These are phyloP conservation scores for Phaeophleospora eucalypticola DNA, from an alignment of 2,329 filamentous ascomycete genomes.

Conservation along the genomic window DNA sequence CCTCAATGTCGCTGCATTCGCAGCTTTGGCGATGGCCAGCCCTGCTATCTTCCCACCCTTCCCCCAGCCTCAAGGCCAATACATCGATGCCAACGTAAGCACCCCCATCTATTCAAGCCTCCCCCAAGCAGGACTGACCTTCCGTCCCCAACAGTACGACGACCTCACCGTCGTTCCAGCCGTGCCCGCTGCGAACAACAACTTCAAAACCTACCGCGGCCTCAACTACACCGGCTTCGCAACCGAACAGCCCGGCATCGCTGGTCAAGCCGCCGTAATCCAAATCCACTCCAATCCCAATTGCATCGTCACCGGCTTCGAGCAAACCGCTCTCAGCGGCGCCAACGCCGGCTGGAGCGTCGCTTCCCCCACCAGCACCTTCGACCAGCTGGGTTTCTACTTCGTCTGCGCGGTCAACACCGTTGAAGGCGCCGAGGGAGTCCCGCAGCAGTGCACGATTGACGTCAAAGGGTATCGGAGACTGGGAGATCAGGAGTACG, in stretches of 20 bases:
- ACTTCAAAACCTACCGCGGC: constrained; percentile 7
- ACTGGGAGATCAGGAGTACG: not conserved
- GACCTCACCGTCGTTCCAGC: constrained; percentile 6
- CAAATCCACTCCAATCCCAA: constrained; percentile 1
- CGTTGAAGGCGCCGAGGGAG: constrained; percentile 1
- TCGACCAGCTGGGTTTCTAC: constrained; percentile 1
- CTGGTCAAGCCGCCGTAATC: not conserved
- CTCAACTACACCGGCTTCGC: constrained; percentile 4
- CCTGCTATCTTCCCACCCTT: too few species aligned
- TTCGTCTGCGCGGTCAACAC: constrained; percentile 3
- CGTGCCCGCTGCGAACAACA: constrained; percentile 4
- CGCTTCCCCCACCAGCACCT: not conserved
- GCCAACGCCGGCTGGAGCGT: constrained; percentile 1
- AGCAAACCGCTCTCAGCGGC: not conserved
- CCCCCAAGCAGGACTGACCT: not conserved
- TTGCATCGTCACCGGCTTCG: constrained; percentile 2
- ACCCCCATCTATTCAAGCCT: not conserved
- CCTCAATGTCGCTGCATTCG: too few species aligned
- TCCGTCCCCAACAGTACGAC: constrained; percentile 1
- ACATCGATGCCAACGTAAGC: constrained; percentile 3
- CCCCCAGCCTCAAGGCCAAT: not conserved
- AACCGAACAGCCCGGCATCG: not conserved
- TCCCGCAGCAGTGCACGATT: constrained; percentile 1
- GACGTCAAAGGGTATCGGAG: not conserved
- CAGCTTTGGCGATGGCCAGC: too few species aligned